Base-by-base conservation (phyloP, 1,139 yeast species). In the Diutina neorugosa region DNA sequence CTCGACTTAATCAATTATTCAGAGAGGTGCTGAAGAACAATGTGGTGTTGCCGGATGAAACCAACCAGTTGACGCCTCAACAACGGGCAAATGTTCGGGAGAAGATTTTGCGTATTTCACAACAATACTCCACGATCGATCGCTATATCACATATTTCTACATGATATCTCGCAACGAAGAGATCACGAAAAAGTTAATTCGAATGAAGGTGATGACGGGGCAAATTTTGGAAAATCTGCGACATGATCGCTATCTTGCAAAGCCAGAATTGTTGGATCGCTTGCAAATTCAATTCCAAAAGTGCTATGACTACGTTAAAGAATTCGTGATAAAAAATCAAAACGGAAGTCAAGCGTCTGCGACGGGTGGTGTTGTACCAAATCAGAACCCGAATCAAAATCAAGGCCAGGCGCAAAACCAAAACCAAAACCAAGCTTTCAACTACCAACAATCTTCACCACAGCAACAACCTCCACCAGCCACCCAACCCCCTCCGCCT, bases 141-240 rank as follows among this genome's bases (percentile, higher is more conserved):
- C 83, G 83, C 57, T 74, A 88, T 52, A 81, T 87, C 52, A 89
- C 94, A 49, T 82, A 86, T 63, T 87, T 86, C 61, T 88, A 78
- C 62, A 78, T 84, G 56, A 73, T 88, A 54, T 84, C 94, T 1
- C 80, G 84, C 60, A 86, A 85, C 63, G 77, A 76, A 51, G 88
- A 82, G 54, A 91, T 88, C 5, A 85, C 96, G 1, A 81, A 81
- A 61, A 78, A 87, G 57, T 76, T 89, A 57, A 74, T 89, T 56
- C 93, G 86, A 64, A 81, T 87, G 76, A 84, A 88, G 65, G 76
- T 81, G 57, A 84, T 88, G 85, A 81, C 88, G 49, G 84, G 82
- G 61, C 85, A 84, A 63, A 86, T 88, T 56, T 70, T 84, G 62
- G 94, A 87, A 53, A 81, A 79, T 58, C 67, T 85, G 64, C 76